Percentiles rank a stretch among this genome's conserved stretches.
Conservation (phyloP, 176 grass and related monocot genomes). For the Carex myosuroides region DNA sequence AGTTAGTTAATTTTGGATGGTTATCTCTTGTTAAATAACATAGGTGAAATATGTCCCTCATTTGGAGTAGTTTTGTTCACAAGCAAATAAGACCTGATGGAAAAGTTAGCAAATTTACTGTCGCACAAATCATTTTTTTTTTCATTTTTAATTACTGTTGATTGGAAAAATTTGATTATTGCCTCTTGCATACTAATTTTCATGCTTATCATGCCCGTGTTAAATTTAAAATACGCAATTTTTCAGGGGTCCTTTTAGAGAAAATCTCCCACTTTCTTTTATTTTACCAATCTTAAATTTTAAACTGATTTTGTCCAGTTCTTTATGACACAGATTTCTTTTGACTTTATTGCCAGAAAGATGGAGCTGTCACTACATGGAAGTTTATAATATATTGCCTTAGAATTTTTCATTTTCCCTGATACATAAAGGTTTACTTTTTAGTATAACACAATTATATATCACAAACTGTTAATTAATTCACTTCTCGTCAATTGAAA, state of each 20-base stretch:
- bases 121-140: not conserved
- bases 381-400: not conserved
- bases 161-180: not conserved
- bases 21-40: not conserved
- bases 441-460: not conserved
- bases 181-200: not conserved
- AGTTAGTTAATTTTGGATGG: not conserved
- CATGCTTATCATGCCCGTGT: not conserved
- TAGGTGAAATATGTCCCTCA: no score
- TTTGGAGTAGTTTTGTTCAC: no score
- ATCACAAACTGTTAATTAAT: not conserved
- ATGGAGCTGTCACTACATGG: not conserved
- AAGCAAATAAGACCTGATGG: not conserved
- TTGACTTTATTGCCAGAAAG: constrained; percentile 12
- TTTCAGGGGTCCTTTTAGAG: not conserved
- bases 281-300: not conserved
- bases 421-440: not conserved
- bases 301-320: not conserved
- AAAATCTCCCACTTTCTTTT: not conserved
- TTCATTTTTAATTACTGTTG: not conserved
- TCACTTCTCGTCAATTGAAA: not conserved
- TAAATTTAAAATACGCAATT: not conserved
- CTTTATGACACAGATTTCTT: not conserved
- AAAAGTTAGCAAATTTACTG: not conserved
- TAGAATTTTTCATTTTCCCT: not conserved